Evolutionary conservation across 768 basidiomycete genomes (phyloP).

Genomic region (Fomitopsis pulvina): DNA sequence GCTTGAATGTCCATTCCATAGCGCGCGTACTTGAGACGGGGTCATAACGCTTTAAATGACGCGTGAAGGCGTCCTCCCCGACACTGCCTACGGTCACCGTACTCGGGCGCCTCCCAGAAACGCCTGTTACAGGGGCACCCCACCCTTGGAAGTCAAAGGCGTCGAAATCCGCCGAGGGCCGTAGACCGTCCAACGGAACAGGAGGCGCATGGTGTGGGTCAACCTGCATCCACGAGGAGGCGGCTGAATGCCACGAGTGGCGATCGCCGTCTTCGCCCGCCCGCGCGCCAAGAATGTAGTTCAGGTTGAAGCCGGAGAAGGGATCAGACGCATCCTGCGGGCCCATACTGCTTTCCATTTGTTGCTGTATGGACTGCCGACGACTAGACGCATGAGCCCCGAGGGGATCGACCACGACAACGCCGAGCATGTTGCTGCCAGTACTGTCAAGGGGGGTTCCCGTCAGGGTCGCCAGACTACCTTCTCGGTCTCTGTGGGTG

Average conservation of each 20-base stretch:
- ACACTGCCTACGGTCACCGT: constrained; percentile 21
- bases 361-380: constrained; percentile 1
- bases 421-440: background rate
- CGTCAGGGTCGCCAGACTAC: constrained; percentile 47
- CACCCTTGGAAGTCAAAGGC: constrained; percentile 11
- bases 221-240: constrained; percentile 13
- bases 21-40: constrained; percentile 36
- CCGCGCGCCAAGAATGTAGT: constrained; percentile 28
- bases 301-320: constrained; percentile 37
- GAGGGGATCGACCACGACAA: background rate
- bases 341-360: constrained; percentile 8
- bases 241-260: constrained; percentile 21
- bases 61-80: constrained; percentile 35
- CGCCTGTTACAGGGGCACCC: constrained; percentile 11
- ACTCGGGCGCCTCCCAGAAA: constrained; percentile 24
- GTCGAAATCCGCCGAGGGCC: constrained; percentile 9
- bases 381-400: background rate
- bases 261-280: constrained; percentile 23
- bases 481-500: constrained; percentile 44
- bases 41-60: constrained; percentile 31
- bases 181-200: background rate
- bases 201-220: background rate
- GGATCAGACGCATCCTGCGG: background rate
- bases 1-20: constrained; percentile 52
- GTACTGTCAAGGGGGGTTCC: background rate